Evolutionary conservation across 73 alveolate species (phyloP).

Genomic region (Paramecium biaurelia): DNA sequence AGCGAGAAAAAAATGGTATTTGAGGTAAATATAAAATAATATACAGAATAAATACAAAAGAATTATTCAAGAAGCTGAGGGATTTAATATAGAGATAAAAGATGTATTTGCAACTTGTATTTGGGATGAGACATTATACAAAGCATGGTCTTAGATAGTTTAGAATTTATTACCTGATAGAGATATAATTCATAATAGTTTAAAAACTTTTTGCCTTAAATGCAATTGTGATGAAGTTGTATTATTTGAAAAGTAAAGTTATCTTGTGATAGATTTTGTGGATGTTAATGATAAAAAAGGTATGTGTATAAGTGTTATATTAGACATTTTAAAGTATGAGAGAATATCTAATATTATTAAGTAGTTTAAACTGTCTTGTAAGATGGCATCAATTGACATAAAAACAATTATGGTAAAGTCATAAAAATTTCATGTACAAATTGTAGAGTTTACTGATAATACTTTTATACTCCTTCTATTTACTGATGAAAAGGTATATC

Average conservation of each 20-base stretch:
- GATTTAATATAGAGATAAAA: constrained; percentile 76
- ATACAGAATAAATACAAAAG: constrained; percentile 72
- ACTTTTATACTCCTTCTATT: neutral
- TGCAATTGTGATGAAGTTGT: constrained; percentile 95
- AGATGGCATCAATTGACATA: neutral
- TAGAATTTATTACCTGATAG: constrained; percentile 86
- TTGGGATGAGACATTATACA: constrained; percentile 97
- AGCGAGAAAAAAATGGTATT: constrained; percentile 68
- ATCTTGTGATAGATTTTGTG: constrained; percentile 80
- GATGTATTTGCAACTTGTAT: constrained; percentile 88
- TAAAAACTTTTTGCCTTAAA: constrained; percentile 77
- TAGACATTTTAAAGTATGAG: constrained; percentile 52
- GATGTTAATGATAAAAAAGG: constrained; percentile 42
- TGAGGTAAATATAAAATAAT: constrained; percentile 30
- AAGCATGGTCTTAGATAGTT: constrained; percentile 98
- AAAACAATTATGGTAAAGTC: constrained; percentile 44
- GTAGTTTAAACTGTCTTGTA: constrained; percentile 53
- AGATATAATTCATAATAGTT: constrained; percentile 71
- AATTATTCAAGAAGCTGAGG: constrained; percentile 72
- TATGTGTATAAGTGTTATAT: neutral
- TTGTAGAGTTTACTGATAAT: neutral
- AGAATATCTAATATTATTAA: constrained; percentile 53
- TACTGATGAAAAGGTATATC: neutral
- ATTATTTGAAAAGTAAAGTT: constrained; percentile 94
- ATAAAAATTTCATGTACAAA: neutral